Percentiles rank a stretch among this genome's conserved stretches.
Conservation (phyloP, 257 asterid genomes). For the Przewalskia tangutica region DNA sequence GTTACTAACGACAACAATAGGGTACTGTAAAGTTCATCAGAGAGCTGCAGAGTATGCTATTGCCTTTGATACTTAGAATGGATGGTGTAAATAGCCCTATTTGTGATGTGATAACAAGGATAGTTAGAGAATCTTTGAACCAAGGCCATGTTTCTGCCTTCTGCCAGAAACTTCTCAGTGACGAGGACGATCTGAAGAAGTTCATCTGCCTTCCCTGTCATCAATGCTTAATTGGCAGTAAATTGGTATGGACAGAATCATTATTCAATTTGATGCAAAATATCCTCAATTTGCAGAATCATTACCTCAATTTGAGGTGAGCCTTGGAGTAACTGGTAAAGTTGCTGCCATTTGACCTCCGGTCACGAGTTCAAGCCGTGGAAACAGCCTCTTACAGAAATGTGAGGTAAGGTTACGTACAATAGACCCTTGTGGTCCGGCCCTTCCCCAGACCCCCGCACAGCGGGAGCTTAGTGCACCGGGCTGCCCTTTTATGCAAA, state of each 20-base stretch:
- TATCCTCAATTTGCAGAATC: constrained; percentile 9
- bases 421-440: too few species aligned
- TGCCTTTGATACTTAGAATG: constrained; percentile 38
- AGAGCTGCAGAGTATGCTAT: constrained; percentile 49
- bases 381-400: too few species aligned
- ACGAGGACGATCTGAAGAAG: constrained; percentile 20
- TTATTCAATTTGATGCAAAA: constrained; percentile 44
- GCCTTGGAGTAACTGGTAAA: too few species aligned
- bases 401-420: too few species aligned
- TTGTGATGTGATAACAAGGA: constrained; percentile 47
- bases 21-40: constrained; percentile 58
- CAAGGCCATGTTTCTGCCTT: constrained; percentile 60
- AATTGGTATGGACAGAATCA: constrained; percentile 59
- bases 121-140: constrained; percentile 56
- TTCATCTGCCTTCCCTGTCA: constrained; percentile 57
- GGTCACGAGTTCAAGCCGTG: too few species aligned
- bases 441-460: too few species aligned
- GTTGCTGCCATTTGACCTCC: too few species aligned
- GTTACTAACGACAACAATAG: constrained; percentile 30
- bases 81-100: constrained; percentile 52
- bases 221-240: constrained; percentile 21
- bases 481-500: too few species aligned
- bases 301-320: too few species aligned
- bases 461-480: too few species aligned
- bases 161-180: constrained; percentile 43